phyloP scores from a whole-genome alignment of 2,329 filamentous ascomycete species.

The Neonectria magnoliae region DNA sequence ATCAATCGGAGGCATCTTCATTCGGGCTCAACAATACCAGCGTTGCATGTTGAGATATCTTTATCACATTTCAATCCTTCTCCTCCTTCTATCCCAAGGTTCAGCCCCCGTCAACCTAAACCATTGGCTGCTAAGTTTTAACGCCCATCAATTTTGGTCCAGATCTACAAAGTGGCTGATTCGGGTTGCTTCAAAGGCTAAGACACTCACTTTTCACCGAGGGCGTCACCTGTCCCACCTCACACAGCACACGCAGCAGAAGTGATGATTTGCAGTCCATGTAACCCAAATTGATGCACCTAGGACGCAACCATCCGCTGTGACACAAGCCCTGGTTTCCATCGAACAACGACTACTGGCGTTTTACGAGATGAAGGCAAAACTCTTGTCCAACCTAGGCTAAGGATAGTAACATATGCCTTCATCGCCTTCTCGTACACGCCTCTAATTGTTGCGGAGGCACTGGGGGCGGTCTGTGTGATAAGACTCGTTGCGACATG shows the following conservation, averaged over 20 bases:
- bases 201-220: not conserved
- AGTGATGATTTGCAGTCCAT: not conserved
- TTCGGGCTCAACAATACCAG: not conserved
- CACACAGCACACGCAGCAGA: not conserved
- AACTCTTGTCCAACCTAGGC: not conserved
- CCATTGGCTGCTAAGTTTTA: not conserved
- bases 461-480: not conserved
- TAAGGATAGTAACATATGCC: no score
- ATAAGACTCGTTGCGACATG: not conserved
- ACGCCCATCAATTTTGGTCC: not conserved
- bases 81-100: no score
- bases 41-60: no score
- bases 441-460: not conserved
- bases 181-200: not conserved
- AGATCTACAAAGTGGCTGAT: not conserved
- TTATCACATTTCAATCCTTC: no score
- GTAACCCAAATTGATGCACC: not conserved
- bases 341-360: not conserved
- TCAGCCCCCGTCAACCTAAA: not conserved
- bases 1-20: not conserved
- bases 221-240: not conserved
- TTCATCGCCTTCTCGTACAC: not conserved
- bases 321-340: not conserved
- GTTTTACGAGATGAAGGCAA: not conserved
- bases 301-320: not conserved